Evolutionary conservation across 176 grass and related monocot genomes (phyloP), one percentile per base, ranked within the genome.

Genomic region (Hyparrhenia diplandra): DNA sequence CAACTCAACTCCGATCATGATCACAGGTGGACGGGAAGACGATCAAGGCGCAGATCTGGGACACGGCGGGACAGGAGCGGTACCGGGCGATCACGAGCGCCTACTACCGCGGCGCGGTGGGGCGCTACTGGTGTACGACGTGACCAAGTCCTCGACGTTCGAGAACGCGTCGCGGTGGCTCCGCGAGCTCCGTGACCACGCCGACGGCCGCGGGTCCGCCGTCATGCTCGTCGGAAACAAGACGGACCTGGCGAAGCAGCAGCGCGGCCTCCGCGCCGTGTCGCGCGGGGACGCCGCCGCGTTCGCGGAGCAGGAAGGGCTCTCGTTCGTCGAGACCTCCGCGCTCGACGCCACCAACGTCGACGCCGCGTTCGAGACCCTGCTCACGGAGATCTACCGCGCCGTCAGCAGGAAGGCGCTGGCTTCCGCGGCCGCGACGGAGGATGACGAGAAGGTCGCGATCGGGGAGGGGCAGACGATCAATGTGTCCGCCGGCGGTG

Each of bases 201-300:
- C 90, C 1, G 94, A 97, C 73, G 78, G 86, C 65, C 86, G 88
- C 79, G 90, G 86, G 24, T 52, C 80, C 24, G 79, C 77, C 2
- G 83, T 93, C 51, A 89, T 91, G 94, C 86, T 97, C 63, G 52
- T 93, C 47, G 90, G 88, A 71, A 97, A 97, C 88, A 97, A 97
- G 88, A 91, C 70, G 4, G 94, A 97, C 81, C 83, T 97, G 39
- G 67, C 67, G 10, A 16, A 0, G 54, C 21, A 8, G 47, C 46
- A 39, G 36, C 5, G 12, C 6, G 83, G 91, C 64, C 89, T 91
- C 64, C 90, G 90, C 31, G 84, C 86, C 2, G 90, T 97, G 9
- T 17, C 86, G 73, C 21, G 71, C 8, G 94, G 80, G 17, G 83
- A 85, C 12, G 93, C 88, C 0, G 79, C 87, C 1, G 25, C 58